These are phyloP conservation scores for Termitomyces sp. DNA, from an alignment of 768 basidiomycete species.

Conservation along the genomic window DNA sequence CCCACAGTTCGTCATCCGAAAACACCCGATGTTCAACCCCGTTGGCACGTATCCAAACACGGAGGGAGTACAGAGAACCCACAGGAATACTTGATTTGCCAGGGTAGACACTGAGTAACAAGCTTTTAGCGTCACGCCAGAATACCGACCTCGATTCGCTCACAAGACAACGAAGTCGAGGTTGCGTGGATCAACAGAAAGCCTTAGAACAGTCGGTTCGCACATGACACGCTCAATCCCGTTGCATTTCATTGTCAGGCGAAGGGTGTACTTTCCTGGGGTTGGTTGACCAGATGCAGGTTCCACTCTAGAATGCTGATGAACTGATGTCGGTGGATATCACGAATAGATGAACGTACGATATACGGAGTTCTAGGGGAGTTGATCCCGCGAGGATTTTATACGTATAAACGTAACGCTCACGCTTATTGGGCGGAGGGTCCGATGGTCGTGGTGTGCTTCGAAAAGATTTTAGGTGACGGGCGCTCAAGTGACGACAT, in stretches of 20 bases:
- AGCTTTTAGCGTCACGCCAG: conserved; percentile 7
- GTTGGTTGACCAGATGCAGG: conserved; percentile 36
- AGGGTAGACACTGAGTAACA: conserved; percentile 47
- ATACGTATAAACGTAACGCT: conserved; percentile 54
- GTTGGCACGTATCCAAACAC: conserved; percentile 61
- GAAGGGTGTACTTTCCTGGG: conserved; percentile 49
- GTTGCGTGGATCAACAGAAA: conserved; percentile 50
- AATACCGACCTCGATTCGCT: conserved; percentile 17
- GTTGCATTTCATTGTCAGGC: conserved; percentile 51
- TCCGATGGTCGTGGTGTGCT: conserved; percentile 13
- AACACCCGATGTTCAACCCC: conserved; percentile 64
- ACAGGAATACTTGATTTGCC: conserved; percentile 53
- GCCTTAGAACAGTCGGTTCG: conserved; percentile 41
- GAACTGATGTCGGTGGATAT: neutral
- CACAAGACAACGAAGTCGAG: conserved; percentile 66
- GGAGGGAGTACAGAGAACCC: conserved; percentile 53
- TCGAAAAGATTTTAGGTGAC: neutral
- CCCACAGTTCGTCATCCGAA: conserved; percentile 61
- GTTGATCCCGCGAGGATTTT: conserved; percentile 40
- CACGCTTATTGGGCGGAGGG: conserved; percentile 23
- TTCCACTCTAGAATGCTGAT: conserved; percentile 37
- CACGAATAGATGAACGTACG: conserved; percentile 34
- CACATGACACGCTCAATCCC: conserved; percentile 53
- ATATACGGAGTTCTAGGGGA: conserved; percentile 47
- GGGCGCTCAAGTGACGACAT: neutral